Conservation (phyloP, 1,284 basidiomycete genomes). For the Leccinum solheimii region DNA sequence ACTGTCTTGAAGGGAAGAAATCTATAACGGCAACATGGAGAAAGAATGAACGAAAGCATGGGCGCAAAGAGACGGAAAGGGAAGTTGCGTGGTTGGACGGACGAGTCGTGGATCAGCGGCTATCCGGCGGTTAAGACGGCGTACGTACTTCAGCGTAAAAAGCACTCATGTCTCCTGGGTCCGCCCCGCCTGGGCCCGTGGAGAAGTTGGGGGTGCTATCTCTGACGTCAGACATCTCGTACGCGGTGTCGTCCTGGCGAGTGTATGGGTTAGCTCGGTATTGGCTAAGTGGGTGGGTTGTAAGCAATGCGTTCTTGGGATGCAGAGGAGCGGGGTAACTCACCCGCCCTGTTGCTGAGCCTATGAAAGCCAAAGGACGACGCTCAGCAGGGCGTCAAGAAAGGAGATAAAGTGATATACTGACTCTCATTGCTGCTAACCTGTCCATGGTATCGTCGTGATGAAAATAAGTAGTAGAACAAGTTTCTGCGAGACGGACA, state of each 20-base stretch:
- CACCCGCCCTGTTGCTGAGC: slow-evolving; percentile 65
- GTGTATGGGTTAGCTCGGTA: slow-evolving; percentile 64
- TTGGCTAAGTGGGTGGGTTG: slow-evolving; percentile 43
- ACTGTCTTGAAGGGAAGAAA: slow-evolving; percentile 72
- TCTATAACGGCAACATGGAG: slow-evolving; percentile 40
- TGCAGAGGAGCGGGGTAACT: slow-evolving; percentile 31
- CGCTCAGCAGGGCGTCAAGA: slow-evolving; percentile 4
- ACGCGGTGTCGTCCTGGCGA: slow-evolving; percentile 61
- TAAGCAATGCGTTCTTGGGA: background rate
- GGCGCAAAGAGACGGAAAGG: background rate
- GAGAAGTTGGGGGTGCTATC: slow-evolving; percentile 56
- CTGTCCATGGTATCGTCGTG: slow-evolving; percentile 61
- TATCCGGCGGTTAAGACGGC: background rate
- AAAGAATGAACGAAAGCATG: background rate
- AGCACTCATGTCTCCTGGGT: slow-evolving; percentile 59
- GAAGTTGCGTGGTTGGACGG: background rate
- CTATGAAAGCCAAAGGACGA: slow-evolving; percentile 36
- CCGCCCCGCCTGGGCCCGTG: slow-evolving; percentile 33
- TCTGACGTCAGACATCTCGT: slow-evolving; percentile 70
- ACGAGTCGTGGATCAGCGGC: background rate
- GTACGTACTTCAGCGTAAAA: slow-evolving; percentile 73
- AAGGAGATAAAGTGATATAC: slow-evolving; percentile 19
- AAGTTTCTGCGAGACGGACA: background rate
- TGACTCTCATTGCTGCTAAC: slow-evolving; percentile 79
- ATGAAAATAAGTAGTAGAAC: slow-evolving; percentile 9